A percentile compares a stretch with the other conserved stretches of the same genome.
Evolutionary conservation across 441 rosid genomes (phyloP).

Genomic region (Syzygium syzygioides): DNA sequence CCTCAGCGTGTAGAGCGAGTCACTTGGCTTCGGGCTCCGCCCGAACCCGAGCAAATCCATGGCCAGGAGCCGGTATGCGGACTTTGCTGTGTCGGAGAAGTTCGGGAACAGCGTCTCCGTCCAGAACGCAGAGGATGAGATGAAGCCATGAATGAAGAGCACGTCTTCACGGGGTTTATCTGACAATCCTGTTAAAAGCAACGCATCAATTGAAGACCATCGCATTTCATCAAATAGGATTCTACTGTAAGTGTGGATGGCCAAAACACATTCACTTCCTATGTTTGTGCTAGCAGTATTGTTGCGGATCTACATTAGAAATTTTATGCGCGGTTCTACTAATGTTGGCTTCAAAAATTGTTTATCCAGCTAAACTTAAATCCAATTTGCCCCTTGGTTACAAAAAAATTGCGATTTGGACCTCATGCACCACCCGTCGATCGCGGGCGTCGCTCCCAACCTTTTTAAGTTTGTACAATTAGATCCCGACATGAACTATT

Average conservation of each 20-base stretch:
- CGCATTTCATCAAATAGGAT: background rate
- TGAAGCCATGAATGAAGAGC: constrained; percentile 90
- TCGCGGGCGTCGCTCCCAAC: background rate
- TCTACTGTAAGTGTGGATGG: background rate
- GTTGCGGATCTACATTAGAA: background rate
- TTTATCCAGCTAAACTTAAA: background rate
- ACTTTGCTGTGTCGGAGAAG: constrained; percentile 50
- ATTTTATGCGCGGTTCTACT: background rate
- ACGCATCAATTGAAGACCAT: background rate
- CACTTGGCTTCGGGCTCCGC: constrained; percentile 86
- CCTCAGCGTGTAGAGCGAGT: constrained; percentile 80
- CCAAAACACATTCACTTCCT: background rate
- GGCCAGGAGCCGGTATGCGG: constrained; percentile 63
- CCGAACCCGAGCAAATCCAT: constrained; percentile 94
- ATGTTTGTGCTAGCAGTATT: background rate
- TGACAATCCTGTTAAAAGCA: constrained; percentile 9
- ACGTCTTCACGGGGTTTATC: constrained; percentile 62
- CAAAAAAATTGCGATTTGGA: background rate
- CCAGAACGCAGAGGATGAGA: constrained; percentile 96
- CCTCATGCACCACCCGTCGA: background rate
- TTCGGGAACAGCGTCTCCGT: constrained; percentile 89
- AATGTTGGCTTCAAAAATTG: no score
- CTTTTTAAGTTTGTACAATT: background rate
- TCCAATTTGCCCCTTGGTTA: background rate
- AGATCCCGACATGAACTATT: background rate